phyloP scores from a whole-genome alignment of 1,284 basidiomycete species.

The Cystobasidiaceae sp. region DNA sequence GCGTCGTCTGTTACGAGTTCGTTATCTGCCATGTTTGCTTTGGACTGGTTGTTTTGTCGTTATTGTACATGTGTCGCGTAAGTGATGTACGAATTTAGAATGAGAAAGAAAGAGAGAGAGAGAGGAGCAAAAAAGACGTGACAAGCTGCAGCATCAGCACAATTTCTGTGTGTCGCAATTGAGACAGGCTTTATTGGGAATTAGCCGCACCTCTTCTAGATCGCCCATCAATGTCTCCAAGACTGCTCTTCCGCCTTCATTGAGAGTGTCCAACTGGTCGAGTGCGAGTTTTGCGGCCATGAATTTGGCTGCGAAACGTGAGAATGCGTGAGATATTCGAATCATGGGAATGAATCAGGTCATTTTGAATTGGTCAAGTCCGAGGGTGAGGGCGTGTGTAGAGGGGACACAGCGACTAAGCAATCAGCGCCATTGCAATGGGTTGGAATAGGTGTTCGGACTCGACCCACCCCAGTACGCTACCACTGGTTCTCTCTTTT shows the following conservation, averaged over 20 bases:
- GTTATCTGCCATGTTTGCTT: constrained; percentile 63
- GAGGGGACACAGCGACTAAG: neutral
- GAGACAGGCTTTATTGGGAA: neutral
- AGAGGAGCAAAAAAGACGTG: neutral
- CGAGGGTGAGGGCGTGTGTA: neutral
- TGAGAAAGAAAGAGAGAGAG: neutral
- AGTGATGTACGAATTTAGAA: constrained; percentile 3
- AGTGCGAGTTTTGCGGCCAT: constrained; percentile 86
- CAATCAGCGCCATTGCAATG: neutral
- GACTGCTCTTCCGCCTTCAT: constrained; percentile 60
- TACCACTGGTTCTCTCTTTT: constrained; percentile 72
- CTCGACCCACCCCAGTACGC: constrained; percentile 87
- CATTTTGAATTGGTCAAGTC: neutral
- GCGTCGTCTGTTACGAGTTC: constrained; percentile 79
- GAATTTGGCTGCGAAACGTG: constrained; percentile 61
- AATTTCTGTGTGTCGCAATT: neutral
- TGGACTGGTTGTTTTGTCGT: constrained; percentile 53
- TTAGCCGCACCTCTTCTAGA: constrained; percentile 60
- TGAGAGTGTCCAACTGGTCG: constrained; percentile 57
- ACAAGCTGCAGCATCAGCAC: neutral
- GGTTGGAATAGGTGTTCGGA: neutral
- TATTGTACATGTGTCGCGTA: no score
- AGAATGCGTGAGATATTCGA: neutral
- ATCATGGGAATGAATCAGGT: neutral
- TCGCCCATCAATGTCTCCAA: constrained; percentile 66